phyloP scores from a whole-genome alignment of 768 basidiomycete genomes.

The Lyophyllum semitale region DNA sequence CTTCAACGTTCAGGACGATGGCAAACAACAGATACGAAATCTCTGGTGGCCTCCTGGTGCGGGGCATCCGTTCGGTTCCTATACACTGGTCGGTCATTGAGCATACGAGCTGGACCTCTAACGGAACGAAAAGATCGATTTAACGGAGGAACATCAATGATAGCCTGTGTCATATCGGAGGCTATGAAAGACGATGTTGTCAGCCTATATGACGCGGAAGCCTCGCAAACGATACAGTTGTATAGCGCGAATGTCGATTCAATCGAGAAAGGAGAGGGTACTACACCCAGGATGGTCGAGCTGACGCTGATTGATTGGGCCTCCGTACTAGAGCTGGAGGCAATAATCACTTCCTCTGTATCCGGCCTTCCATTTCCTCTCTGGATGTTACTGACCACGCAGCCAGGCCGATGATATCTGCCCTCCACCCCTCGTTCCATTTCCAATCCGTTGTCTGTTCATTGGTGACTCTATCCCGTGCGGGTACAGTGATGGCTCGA shows the following conservation, averaged over 20 bases:
- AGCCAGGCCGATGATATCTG: background rate
- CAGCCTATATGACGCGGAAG: background rate
- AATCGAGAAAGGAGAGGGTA: background rate
- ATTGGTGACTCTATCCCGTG: constrained; percentile 12
- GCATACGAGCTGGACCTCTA: constrained; percentile 2
- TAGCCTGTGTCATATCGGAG: constrained; percentile 6
- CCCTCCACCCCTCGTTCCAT: background rate
- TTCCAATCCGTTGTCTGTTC: background rate
- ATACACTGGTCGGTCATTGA: constrained; percentile 2
- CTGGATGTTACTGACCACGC: too few relatives aligned
- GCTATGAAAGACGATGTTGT: background rate
- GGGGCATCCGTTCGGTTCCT: constrained; percentile 7
- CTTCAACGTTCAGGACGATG: constrained; percentile 7
- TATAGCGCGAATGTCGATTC: background rate
- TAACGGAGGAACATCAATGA: constrained; percentile 13
- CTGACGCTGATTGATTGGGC: constrained; percentile 12
- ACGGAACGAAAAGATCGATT: constrained; percentile 8
- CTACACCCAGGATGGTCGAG: background rate
- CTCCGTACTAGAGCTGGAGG: constrained; percentile 9
- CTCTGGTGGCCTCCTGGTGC: constrained; percentile 8
- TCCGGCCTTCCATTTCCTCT: background rate
- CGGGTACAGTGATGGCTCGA: constrained; percentile 7
- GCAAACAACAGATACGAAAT: background rate
- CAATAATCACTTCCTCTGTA: constrained; percentile 4
- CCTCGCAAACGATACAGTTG: constrained; percentile 3